phyloP scores from a whole-genome alignment of 441 rosid species.

The Iberis amara region DNA sequence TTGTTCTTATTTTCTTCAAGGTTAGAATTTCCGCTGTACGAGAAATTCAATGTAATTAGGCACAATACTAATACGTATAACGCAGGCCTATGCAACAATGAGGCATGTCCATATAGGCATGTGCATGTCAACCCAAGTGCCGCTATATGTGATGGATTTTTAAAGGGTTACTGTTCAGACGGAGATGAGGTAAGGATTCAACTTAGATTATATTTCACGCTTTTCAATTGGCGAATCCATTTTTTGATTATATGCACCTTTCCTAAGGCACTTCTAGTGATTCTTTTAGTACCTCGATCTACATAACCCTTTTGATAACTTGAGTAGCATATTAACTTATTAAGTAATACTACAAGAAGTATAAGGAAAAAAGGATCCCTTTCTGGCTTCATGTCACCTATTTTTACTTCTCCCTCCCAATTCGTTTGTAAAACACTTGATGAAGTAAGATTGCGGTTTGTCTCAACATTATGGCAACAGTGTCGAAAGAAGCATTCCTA shows the following conservation, averaged over 20 bases:
- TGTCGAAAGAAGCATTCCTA: conserved; percentile 95
- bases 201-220: conserved; percentile 12
- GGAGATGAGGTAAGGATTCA: conserved; percentile 74
- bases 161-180: conserved; percentile 86
- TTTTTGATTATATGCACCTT: conserved; percentile 11
- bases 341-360: conserved; percentile 8
- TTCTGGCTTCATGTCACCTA: conserved; percentile 15
- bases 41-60: neutral
- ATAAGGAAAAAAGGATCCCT: conserved; percentile 10
- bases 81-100: conserved; percentile 85
- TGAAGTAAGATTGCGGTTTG: conserved; percentile 19
- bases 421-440: conserved; percentile 13
- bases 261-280: neutral
- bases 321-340: neutral
- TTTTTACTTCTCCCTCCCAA: conserved; percentile 17
- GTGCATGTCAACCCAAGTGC: conserved; percentile 88
- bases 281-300: conserved; percentile 9
- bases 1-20: conserved; percentile 92
- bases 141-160: conserved; percentile 75
- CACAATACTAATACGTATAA: conserved; percentile 31
- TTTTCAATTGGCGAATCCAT: conserved; percentile 7
- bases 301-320: neutral
- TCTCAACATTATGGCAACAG: conserved; percentile 49
- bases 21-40: conserved; percentile 33
- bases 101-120: conserved; percentile 80